Evolutionary conservation across 495 filamentous ascomycete genomes (phyloP).

Genomic region (Rhypophila decipiens): DNA sequence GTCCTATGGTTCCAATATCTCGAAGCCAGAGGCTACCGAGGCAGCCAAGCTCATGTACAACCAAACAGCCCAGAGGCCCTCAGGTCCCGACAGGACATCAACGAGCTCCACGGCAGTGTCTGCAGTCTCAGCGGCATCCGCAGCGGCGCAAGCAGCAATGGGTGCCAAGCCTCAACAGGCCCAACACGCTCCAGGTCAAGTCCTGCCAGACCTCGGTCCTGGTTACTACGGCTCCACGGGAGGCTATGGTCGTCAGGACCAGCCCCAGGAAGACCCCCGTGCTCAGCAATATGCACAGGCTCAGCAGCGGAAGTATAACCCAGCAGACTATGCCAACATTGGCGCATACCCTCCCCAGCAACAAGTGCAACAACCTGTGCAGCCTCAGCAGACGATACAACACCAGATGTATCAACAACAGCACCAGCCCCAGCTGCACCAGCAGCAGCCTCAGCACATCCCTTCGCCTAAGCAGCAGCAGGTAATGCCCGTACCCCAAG

Average conservation of each 20-base stretch:
- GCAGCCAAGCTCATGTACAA: conserved; percentile 48
- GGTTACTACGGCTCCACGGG: conserved; percentile 33
- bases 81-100: conserved; percentile 35
- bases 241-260: conserved; percentile 36
- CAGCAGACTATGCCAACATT: conserved; percentile 63
- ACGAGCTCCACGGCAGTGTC: conserved; percentile 27
- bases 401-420: conserved; percentile 29
- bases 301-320: conserved; percentile 61
- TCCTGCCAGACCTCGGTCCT: conserved; percentile 32
- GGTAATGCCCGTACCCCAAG: conserved; percentile 27
- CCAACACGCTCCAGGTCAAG: conserved; percentile 16
- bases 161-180: conserved; percentile 27
- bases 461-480: conserved; percentile 13
- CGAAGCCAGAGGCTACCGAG: conserved; percentile 43
- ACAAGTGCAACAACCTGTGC: conserved; percentile 25
- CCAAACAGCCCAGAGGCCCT: conserved; percentile 38
- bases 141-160: conserved; percentile 42
- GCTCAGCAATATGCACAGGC: conserved; percentile 17
- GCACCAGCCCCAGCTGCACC: conserved; percentile 15
- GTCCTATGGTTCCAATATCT: conserved; percentile 27
- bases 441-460: conserved; percentile 15
- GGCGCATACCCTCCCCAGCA: conserved; percentile 40
- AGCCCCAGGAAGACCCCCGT: conserved; percentile 40
- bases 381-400: conserved; percentile 24
- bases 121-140: too few relatives aligned